Base-by-base conservation (phyloP, 2,329 filamentous ascomycete species). In the Calonectria leucothoes region DNA sequence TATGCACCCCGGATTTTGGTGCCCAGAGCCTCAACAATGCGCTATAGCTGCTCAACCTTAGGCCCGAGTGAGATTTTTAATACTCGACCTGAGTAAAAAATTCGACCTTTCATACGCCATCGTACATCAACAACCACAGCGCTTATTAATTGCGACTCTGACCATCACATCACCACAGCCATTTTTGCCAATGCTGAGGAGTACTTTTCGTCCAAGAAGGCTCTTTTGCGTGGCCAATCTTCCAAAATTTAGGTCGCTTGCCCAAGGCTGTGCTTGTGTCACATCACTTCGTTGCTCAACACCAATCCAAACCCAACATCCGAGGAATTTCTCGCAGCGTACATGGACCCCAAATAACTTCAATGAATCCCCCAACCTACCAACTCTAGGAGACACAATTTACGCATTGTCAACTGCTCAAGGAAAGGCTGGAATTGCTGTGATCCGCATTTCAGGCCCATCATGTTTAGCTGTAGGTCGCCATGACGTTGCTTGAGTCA, bases 351-450 rank as follows among this genome's bases (percentile, higher is more conserved):
- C 31, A 57, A 59, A 72, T 17, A 65, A 37, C n/a, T 63, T 69
- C 25, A 59, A 63, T 33, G 39, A 51, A 12, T 17, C 52, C 14
- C 66, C 75, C 2, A 66, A 67, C 10, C 74, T 82, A 12, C 76
- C 82, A 2, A 71, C 74, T 4, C 66, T 77, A 12, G 81, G 79
- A 8, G 88, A 91, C 71, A 98, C 96, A 1, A 98, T 99, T 67
- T 98, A 98, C 83, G 97, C 97, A 0, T 87, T 98, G 0, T 98
- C 96, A 0, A 97, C 96, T 0, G 95, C 95, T 0, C 88, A 93
- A 14, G 97, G 96, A 1, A 92, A 92, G 82, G 95, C 95, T 52
- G 97, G 95, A 1, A 98, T 99, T 82, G 96, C 96, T 2, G 93
- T 98, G 42, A 92, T 98, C 66, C 92, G 97, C 17, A 89, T 98